Evolutionary conservation across 495 filamentous ascomycete species (phyloP), one percentile per base, ranked within the genome.

Genomic region (Choiromyces venosus): DNA sequence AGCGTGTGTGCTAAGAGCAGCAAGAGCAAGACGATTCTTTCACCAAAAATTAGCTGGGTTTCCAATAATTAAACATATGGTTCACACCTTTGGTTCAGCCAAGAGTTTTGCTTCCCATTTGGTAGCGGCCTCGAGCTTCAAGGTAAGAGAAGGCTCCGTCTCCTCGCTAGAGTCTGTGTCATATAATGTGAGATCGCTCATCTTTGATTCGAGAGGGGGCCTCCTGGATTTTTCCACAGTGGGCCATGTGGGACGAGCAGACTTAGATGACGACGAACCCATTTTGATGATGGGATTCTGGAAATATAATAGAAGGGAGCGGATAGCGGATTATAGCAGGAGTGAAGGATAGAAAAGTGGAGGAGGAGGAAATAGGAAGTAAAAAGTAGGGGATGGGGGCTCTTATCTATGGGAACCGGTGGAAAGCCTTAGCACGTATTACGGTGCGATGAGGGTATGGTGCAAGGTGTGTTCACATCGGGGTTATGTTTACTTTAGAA

Each of bases 1-100:
- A n/a, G 84, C 74, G 25, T 88, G 87, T 19, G 87, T 85, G 9
- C 83, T 84, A 38, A 91, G 86, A 61, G 87, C 85, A 14, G 84
- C 69, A 37, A 81, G 79, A 16, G 79, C 79, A 33, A 81, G 76
- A 44, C 76, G 79, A 46, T 81, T 81, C 79, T 81, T 61, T 29
- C 52, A 33, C 52, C 25, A 52, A 39, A 40, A 25, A 19, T 37
- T 35, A 39, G 33, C 18, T 65, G 4, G 39, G 33, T 68, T 65
- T 72, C 68, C 68, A 46, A 66, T 33, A 21, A 37, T 44, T 66
- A 4, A 35, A 71, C 25, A 65, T 35, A 0, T 16, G 71, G 33
- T 65, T 37, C 44, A 16, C 29, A 80, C 78, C 74, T 80, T 80
- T 18, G 78, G 78, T 40, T 80, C 74, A 4, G 74, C 38, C 21